A percentile compares a stretch with the other conserved stretches of the same genome.
These are phyloP conservation scores for Cystoisospora suis DNA, from an alignment of 169 alveolate species.

Conservation along the genomic window DNA sequence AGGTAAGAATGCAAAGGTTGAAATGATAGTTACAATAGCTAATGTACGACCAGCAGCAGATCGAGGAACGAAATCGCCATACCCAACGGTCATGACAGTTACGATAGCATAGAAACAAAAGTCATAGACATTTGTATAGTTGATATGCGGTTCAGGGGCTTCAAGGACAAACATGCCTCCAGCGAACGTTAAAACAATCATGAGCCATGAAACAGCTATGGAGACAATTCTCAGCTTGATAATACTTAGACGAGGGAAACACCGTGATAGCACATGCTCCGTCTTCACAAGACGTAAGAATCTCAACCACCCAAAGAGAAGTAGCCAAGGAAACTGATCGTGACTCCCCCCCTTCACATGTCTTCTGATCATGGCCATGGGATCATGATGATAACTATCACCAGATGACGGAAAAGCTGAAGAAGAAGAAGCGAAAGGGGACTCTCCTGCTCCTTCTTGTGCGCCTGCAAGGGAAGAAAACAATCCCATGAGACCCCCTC, in stretches of 20 bases:
- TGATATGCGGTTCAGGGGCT: constrained; percentile 50
- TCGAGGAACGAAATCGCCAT: constrained; percentile 71
- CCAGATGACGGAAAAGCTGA: no score
- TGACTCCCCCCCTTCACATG: no score
- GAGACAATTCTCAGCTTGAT: constrained; percentile 33
- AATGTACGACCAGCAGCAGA: constrained; percentile 67
- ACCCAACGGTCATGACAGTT: constrained; percentile 71
- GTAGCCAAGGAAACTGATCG: constrained; percentile 47
- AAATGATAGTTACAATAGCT: constrained; percentile 62
- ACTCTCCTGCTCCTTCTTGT: neutral
- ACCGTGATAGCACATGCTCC: constrained; percentile 25
- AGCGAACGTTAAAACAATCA: constrained; percentile 68
- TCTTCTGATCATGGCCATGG: no score
- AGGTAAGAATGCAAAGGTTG: constrained; percentile 65
- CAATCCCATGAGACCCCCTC: neutral
- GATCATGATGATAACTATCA: neutral
- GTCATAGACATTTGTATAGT: constrained; percentile 57
- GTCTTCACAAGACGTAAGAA: constrained; percentile 35
- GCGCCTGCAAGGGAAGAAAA: neutral
- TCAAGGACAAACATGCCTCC: constrained; percentile 72
- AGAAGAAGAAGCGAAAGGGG: no score
- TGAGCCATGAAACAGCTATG: constrained; percentile 51
- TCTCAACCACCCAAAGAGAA: constrained; percentile 43
- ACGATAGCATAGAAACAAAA: constrained; percentile 69
- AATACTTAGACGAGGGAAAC: constrained; percentile 28